A percentile compares a stretch with the other conserved stretches of the same genome.
These are phyloP conservation scores for Cyclotella distinguenda DNA, from an alignment of 108 stramenopile species.

Conservation along the genomic window DNA sequence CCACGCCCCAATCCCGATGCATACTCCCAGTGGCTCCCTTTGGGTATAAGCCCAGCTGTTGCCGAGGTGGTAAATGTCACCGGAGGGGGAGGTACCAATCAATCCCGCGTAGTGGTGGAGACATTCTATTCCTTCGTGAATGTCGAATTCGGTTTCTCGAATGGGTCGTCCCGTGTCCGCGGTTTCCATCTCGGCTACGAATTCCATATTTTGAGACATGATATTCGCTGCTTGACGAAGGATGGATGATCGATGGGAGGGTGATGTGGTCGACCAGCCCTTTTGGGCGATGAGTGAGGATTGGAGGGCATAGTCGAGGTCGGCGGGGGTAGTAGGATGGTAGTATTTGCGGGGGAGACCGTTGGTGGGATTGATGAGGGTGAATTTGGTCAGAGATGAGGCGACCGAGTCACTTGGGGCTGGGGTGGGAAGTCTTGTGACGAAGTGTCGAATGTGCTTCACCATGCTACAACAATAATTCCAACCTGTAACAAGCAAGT, in stretches of 20 bases:
- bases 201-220: constrained; percentile 15
- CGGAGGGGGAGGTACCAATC: constrained; percentile 23
- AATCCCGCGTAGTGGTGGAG: constrained; percentile 57
- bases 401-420: no score
- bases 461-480: no score
- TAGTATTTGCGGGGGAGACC: constrained; percentile 17
- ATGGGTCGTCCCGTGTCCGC: constrained; percentile 69
- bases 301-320: constrained; percentile 9
- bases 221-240: constrained; percentile 18
- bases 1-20: constrained; percentile 84
- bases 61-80: constrained; percentile 25
- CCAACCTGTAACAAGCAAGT: no score
- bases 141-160: constrained; percentile 40
- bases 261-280: constrained; percentile 14
- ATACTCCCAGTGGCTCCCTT: constrained; percentile 83
- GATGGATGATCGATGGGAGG: constrained; percentile 12
- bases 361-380: constrained; percentile 20
- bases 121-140: constrained; percentile 38
- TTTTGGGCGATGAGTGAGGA: constrained; percentile 9
- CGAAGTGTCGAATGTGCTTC: no score
- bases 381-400: neutral
- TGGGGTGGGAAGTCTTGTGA: neutral
- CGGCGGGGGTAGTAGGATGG: constrained; percentile 10
- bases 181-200: constrained; percentile 44
- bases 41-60: constrained; percentile 30